Base-by-base conservation (phyloP, 1,139 yeast genomes). In the Spathaspora sp. region DNA sequence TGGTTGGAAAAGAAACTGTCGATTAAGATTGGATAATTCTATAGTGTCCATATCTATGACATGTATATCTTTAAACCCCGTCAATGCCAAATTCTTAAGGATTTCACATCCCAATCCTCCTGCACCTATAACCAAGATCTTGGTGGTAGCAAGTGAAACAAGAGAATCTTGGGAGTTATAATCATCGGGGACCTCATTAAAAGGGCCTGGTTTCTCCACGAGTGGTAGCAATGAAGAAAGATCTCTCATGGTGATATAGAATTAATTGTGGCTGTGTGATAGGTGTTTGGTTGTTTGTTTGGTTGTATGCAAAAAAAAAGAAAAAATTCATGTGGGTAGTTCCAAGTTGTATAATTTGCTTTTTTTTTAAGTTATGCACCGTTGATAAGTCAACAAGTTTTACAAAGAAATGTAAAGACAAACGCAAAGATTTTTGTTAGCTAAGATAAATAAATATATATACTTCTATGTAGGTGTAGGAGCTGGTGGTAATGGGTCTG, bases 31-130 rank as follows among this genome's bases (percentile, higher is more conserved):
- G 18, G 96, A 86, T 18, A 93, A 67, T 59, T 93, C 98, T 49
- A 93, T 89, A 1, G 95, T 89, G 64, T 93, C 98, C 96, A 91
- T 88, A 61, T 93, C 99, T 38, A 93, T 88, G 15, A 93, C 84
- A 56, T 88, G 86, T 38, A 93, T 83, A 48, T 84, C 72, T 44
- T 71, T 72, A 58, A 91, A 87, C 3, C 96, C 96, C 2, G 85
- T 74, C 46, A 88, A 70, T 0, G 95, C 93, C 43, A 93, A 70
- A 64, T 90, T 83, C 68, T 91, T 91, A 44, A 93, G 68, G 33
- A 93, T 83, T 65, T 93, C 98, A 68, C 98, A 93, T 0, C 99
- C 99, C 9, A 93, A 70, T 0, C 99, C 99, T 1, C 98, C 98
- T 1, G 98, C 97, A 0, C 99, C 98, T 37, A 91, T 71, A 1